Evolutionary conservation across 2,329 filamentous ascomycete species (phyloP).

Genomic region (Diatrype stigma): DNA sequence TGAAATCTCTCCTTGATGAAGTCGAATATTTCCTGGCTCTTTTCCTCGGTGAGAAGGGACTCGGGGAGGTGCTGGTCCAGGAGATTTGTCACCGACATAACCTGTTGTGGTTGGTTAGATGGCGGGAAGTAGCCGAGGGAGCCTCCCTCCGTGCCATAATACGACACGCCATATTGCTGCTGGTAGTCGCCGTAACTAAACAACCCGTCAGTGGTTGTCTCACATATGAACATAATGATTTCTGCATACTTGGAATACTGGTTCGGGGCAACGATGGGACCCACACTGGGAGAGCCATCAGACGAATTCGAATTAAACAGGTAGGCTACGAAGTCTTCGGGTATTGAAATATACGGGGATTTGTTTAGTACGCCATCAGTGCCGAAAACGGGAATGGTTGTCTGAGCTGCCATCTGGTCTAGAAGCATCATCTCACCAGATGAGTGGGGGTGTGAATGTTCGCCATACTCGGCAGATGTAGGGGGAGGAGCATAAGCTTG

Average conservation of each 20-base stretch:
- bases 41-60: slow-evolving; percentile 78
- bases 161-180: slow-evolving; percentile 46
- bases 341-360: slow-evolving; percentile 78
- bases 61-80: slow-evolving; percentile 77
- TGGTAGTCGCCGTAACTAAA: slow-evolving; percentile 47
- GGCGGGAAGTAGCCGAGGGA: slow-evolving; percentile 54
- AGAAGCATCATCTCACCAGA: slow-evolving; percentile 55
- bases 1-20: slow-evolving; percentile 79
- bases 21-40: slow-evolving; percentile 77
- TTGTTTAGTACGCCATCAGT: slow-evolving; percentile 73
- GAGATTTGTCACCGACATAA: slow-evolving; percentile 86
- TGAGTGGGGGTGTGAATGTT: slow-evolving; percentile 38
- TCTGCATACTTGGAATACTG: slow-evolving; percentile 46
- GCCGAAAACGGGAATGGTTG: slow-evolving; percentile 82
- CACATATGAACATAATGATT: not conserved
- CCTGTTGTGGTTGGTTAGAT: slow-evolving; percentile 60
- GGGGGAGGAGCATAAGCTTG: slow-evolving; percentile 34
- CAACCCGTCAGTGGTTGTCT: slow-evolving; percentile 9
- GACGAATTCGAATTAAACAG: slow-evolving; percentile 68
- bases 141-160: slow-evolving; percentile 43
- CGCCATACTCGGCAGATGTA: slow-evolving; percentile 41
- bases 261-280: slow-evolving; percentile 44
- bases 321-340: slow-evolving; percentile 83
- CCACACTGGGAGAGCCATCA: slow-evolving; percentile 47
- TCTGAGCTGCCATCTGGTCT: slow-evolving; percentile 59